Evolutionary conservation across 1,139 yeast genomes (phyloP), one percentile per base, ranked within the genome.

Genomic region (Yamadazyma aaseri): DNA sequence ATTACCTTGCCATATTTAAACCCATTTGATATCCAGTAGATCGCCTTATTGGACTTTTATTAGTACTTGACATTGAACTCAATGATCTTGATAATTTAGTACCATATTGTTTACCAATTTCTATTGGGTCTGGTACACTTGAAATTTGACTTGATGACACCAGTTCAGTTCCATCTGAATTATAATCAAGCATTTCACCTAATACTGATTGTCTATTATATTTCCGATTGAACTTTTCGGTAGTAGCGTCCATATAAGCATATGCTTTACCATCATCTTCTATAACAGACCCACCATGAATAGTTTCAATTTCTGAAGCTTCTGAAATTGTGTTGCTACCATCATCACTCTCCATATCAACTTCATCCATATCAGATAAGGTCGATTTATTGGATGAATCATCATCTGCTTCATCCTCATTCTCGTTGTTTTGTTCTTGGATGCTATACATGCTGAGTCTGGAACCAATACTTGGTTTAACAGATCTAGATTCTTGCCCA

Each of bases 161-260:
- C 44, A 41, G 42, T 5, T 39, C 46, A 11, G 38, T 32, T 14
- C 39, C 49, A 9, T 39, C 31, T 2, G 73, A 67, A 20, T 58
- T 62, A 39, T 68, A 68, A 36, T 68, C 75, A 36, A 70, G 55
- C 76, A 70, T 69, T 11, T 69, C 74, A 15, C 73, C 71, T 40
- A 70, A 51, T 51, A 70, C 60, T 3, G 73, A 66, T 38, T 68
- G 59, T 39, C 76, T 55, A 44, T 69, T 62, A 31, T 34, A 53
- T 22, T 45, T 45, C 31, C 43, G 49, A 39, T 49, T 47, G 41
- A 60, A 58, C 29, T 51, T 53, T 27, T 52, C 55, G 5, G 51
- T 44, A 11, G 57, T 45, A 3, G 52, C 46, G 37, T 56, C 60
- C 5, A 42, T 11, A 14, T 24, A 23, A 17, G 33, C 17, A 27